Evolutionary conservation across 2,329 filamentous ascomycete species (phyloP), one percentile per base, ranked within the genome.

Genomic region (Colletotrichum neosansevieriae): DNA sequence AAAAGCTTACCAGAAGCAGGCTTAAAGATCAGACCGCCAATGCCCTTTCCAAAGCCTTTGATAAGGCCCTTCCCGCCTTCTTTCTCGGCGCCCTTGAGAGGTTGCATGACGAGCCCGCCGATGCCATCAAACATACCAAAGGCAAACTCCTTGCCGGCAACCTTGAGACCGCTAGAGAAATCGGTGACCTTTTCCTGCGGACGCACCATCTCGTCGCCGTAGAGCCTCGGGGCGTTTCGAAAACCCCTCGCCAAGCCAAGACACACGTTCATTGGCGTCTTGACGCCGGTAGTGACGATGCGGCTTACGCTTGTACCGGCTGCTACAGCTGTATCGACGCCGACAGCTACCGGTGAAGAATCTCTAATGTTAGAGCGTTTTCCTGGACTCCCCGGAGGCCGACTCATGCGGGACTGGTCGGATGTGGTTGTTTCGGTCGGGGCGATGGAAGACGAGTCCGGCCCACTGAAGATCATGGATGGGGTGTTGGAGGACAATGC

Each of bases 241-340:
- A 97, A 97, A 0, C 94, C 94, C 77, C 92, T 92, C 0, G 94
- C 92, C 42, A 97, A 80, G 1, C 92, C 92, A 47, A 97, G 80
- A 45, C 92, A 93, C 71, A 97, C 91, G 76, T 97, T 93, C 85
- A 96, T 91, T 0, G 94, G 94, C 2, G 91, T 91, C 73, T 92
- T 93, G 67, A 95, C 84, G 5, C 92, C 88, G n/a, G 92, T 90
- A 11, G 86, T 86, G 5, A 94, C 88, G 54, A 96, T 91, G n/a
- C 89, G 88, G 21, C 88, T 86, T 40, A 94, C 86, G 2, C 91
- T 89, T 72, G 88, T 91, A 1, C 88, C 86, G 7, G 92, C 89
- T 53, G 87, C 88, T 12, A 92, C 80, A 2, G 89, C 89, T 29
- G 86, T 85, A 17, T 92, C 90, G 2, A 89, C 66, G 5, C 80